Evolutionary conservation across 441 rosid genomes (phyloP), one percentile per base, ranked within the genome.

Genomic region (Gossypium trilobum): DNA sequence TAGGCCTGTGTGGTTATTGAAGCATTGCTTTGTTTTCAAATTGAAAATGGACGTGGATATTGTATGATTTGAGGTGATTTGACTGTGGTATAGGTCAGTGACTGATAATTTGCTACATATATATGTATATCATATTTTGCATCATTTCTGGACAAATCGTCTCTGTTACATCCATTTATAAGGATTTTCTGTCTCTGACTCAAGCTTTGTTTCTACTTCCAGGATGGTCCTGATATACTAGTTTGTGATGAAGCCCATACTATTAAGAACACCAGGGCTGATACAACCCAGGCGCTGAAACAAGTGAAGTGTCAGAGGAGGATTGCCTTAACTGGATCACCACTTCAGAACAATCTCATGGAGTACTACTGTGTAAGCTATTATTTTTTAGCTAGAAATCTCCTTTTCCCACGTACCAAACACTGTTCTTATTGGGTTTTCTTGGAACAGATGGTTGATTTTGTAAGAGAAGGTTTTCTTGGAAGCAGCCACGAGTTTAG

Each of bases 191-290:
- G 19, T 27, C 68, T n/a, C 58, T 60, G 69, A 29, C 44, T 58
- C 61, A 14, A 58, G 61, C 63, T 62, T 48, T 64, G 22, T 74
- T 71, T 78, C 77, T 68, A 55, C 31, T 74, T 61, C 81, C 85
- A 96, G 99, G 96, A 93, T 81, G 98, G 96, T 79, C 98, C 99
- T 75, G 99, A 96, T 85, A 89, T 96, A 84, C 98, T 96, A 81
- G 97, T 96, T 79, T 96, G 99, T 78, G 99, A 96, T 73, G 99
- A 96, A 82, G 99, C 99, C 75, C 98, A 93, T 82, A 87, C 85
- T 73, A 96, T 96, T 79, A 96, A 96, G 89, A 96, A 96, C 82
- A 87, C 97, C 68, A 90, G 85, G 83, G 99, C 99, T 75, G 97
- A 87, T 78, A 93, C 99, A 77, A 93, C 99, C 29, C 98, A 90